These are phyloP conservation scores for Paradendryphiella salina DNA, from an alignment of 2,329 filamentous ascomycete genomes.

Conservation along the genomic window DNA sequence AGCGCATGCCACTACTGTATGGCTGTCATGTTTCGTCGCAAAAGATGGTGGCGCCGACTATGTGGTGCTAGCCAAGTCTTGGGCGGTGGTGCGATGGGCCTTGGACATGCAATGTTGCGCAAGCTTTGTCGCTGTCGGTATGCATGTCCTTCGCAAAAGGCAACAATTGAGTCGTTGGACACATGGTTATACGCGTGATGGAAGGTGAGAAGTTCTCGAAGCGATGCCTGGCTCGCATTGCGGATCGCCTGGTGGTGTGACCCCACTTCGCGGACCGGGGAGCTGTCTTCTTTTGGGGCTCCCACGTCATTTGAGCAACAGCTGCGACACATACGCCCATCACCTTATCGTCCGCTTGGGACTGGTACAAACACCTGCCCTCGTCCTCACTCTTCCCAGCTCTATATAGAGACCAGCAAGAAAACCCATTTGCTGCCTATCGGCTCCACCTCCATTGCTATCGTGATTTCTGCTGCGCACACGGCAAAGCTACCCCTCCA, in stretches of 20 bases:
- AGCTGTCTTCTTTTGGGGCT: slow-evolving; percentile 19
- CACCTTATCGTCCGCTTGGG: slow-evolving; percentile 13
- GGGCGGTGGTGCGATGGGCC: neutral
- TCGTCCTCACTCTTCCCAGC: too few relatives aligned
- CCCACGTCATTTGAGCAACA: slow-evolving; percentile 24
- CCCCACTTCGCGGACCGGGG: slow-evolving; percentile 19
- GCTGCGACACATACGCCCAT: slow-evolving; percentile 8
- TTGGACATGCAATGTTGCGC: neutral
- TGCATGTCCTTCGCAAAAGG: neutral
- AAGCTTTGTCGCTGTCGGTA: neutral
- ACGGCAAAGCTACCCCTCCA: slow-evolving; percentile 21
- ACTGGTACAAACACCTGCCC: neutral
- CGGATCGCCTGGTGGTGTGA: slow-evolving; percentile 18
- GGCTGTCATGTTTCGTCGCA: neutral
- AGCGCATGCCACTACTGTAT: neutral
- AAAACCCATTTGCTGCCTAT: neutral
- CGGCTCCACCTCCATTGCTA: neutral
- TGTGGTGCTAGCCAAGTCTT: slow-evolving; percentile 1
- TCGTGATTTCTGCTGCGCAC: neutral
- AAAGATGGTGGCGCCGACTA: neutral
- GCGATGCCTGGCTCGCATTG: slow-evolving; percentile 3
- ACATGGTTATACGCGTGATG: neutral
- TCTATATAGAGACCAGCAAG: neutral
- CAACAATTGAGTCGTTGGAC: neutral
- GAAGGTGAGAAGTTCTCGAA: neutral